Evolutionary conservation across 2,329 filamentous ascomycete genomes (phyloP).

Genomic region (Penicillium sclerotiorum): DNA sequence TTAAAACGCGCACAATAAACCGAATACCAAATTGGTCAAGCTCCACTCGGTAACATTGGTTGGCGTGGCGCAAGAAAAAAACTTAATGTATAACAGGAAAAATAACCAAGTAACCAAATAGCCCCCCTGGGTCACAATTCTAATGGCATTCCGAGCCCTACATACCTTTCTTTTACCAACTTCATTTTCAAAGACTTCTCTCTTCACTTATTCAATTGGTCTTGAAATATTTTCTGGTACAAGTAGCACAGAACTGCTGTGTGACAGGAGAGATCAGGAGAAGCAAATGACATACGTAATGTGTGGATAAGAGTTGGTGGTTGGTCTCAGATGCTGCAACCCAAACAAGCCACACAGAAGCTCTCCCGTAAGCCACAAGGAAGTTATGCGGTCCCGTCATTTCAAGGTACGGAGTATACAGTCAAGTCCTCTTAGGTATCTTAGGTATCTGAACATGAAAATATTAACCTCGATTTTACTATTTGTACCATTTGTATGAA

Average conservation of each 20-base stretch:
- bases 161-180: not conserved
- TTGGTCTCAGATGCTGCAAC: slow-evolving; percentile 15
- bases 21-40: slow-evolving; percentile 18
- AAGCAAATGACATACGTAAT: slow-evolving; percentile 15
- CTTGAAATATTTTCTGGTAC: not conserved
- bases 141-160: slow-evolving; percentile 11
- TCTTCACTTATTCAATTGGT: not conserved
- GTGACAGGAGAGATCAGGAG: slow-evolving; percentile 1
- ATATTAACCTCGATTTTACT: no score
- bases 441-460: no score
- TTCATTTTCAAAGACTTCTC: no score
- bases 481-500: no score
- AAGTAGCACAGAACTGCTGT: not conserved
- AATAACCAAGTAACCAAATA: not conserved
- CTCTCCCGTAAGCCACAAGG: slow-evolving; percentile 13
- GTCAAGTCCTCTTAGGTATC: not conserved
- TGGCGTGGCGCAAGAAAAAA: slow-evolving; percentile 10
- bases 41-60: slow-evolving; percentile 15
- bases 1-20: slow-evolving; percentile 19
- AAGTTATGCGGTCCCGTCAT: no score
- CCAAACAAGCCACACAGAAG: slow-evolving; percentile 13
- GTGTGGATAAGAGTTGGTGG: slow-evolving; percentile 6
- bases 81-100: slow-evolving; percentile 2
- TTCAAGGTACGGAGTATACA: not conserved
- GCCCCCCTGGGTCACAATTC: no score